Conservation (phyloP, 805 yeast genomes). For the Candida alai region DNA sequence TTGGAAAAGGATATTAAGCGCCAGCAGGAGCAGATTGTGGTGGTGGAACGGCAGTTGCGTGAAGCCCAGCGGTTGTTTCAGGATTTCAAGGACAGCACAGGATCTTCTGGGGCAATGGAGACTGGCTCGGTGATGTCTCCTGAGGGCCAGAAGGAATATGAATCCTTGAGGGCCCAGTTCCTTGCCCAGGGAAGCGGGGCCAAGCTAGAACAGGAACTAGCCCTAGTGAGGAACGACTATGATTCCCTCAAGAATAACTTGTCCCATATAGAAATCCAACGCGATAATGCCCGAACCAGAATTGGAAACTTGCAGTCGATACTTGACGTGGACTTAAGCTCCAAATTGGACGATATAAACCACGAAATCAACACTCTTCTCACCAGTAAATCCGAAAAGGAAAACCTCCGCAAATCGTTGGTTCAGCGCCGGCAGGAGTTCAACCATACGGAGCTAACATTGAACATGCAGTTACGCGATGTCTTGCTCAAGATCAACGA, state of each 20-base stretch:
- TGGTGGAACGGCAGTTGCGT: constrained; percentile 46
- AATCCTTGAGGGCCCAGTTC: constrained; percentile 51
- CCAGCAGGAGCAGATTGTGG: constrained; percentile 42
- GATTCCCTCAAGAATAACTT: constrained; percentile 35
- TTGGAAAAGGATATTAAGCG: constrained; percentile 49
- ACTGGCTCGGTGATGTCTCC: constrained; percentile 29
- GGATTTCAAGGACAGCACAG: constrained; percentile 22
- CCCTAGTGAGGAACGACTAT: constrained; percentile 39
- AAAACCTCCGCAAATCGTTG: constrained; percentile 23
- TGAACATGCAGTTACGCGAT: constrained; percentile 62
- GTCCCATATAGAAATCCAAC: constrained; percentile 23
- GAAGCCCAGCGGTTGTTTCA: constrained; percentile 32
- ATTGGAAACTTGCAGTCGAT: constrained; percentile 36
- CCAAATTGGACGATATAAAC: constrained; percentile 26
- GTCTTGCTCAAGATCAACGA: constrained; percentile 63
- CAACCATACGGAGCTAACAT: constrained; percentile 48
- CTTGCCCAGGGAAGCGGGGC: constrained; percentile 52
- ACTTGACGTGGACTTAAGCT: constrained; percentile 32
- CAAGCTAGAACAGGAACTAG: constrained; percentile 48
- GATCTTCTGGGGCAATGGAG: background rate
- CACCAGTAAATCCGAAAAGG: constrained; percentile 22
- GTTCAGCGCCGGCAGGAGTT: constrained; percentile 33
- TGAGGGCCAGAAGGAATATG: constrained; percentile 56
- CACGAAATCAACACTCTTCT: constrained; percentile 30
- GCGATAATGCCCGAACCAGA: constrained; percentile 35